phyloP scores from a whole-genome alignment of 768 basidiomycete genomes.

The Russula griseocarnosa region DNA sequence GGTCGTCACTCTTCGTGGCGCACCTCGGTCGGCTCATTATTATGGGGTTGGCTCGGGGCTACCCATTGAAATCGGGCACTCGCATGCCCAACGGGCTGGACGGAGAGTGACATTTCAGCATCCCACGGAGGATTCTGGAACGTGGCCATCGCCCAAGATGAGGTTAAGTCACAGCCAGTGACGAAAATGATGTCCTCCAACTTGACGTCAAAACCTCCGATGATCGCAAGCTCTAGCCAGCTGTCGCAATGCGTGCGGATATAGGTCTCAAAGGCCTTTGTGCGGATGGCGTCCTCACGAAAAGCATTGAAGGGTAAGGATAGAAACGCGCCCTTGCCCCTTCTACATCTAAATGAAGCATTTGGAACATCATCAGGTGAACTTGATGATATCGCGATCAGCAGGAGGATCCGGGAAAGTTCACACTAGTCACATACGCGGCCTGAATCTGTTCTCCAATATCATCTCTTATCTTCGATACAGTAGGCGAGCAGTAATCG shows the following conservation, averaged over 20 bases:
- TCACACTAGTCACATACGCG: constrained; percentile 7
- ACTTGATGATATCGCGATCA: not conserved
- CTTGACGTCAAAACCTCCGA: constrained; percentile 3
- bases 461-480: not conserved
- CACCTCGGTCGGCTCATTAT: constrained; percentile 5
- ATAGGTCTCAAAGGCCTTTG: constrained; percentile 22
- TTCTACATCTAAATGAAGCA: constrained; percentile 12
- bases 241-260: constrained; percentile 25
- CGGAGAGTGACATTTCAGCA: constrained; percentile 7
- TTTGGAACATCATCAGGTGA: constrained; percentile 3
- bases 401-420: not conserved
- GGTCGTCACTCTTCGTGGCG: not conserved
- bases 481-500: constrained; percentile 12
- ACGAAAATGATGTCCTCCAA: constrained; percentile 27
- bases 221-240: constrained; percentile 16
- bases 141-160: constrained; percentile 26
- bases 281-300: constrained; percentile 20
- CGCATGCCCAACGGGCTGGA: not conserved
- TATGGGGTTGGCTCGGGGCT: constrained; percentile 11
- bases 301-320: constrained; percentile 14
- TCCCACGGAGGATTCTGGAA: constrained; percentile 15
- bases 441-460: constrained; percentile 5
- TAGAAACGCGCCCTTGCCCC: constrained; percentile 18
- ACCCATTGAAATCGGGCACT: constrained; percentile 13
- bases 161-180: constrained; percentile 27